phyloP scores from a whole-genome alignment of 257 asterid species.

The Nicotiana undulata region DNA sequence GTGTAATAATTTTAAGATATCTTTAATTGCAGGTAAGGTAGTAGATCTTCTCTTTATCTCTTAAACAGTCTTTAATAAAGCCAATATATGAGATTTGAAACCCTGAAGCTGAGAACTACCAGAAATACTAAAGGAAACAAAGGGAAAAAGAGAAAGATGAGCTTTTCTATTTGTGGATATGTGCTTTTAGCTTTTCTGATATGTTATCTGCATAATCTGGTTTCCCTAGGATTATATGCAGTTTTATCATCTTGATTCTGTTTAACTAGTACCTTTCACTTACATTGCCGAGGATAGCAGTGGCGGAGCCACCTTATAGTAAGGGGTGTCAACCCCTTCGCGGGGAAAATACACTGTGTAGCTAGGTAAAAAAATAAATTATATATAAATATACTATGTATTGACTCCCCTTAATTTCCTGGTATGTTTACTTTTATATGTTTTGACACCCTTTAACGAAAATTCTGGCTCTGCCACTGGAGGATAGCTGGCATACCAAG shows the following conservation, averaged over 20 bases:
- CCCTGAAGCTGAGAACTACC: background rate
- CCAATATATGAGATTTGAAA: background rate
- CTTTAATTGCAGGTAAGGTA: background rate
- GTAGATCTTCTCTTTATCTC: background rate
- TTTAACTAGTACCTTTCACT: background rate
- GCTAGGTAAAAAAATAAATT: too few species aligned
- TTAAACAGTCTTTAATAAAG: background rate
- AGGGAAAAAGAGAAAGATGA: background rate
- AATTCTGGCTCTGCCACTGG: too few species aligned
- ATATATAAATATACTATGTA: too few species aligned
- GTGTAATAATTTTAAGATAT: background rate
- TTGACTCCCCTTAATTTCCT: too few species aligned
- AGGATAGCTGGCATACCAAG: background rate
- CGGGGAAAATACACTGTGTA: too few species aligned
- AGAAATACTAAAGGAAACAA: background rate
- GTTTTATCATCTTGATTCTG: background rate
- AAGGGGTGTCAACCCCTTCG: too few species aligned
- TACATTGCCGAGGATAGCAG: background rate
- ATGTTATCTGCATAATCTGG: background rate
- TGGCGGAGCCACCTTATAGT: too few species aligned
- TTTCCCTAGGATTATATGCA: background rate
- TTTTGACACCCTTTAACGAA: too few species aligned
- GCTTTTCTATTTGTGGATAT: background rate
- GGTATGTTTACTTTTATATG: too few species aligned
- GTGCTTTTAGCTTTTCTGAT: background rate